Base-by-base conservation (phyloP, 768 basidiomycete species). In the Strobilomyces confusus region DNA sequence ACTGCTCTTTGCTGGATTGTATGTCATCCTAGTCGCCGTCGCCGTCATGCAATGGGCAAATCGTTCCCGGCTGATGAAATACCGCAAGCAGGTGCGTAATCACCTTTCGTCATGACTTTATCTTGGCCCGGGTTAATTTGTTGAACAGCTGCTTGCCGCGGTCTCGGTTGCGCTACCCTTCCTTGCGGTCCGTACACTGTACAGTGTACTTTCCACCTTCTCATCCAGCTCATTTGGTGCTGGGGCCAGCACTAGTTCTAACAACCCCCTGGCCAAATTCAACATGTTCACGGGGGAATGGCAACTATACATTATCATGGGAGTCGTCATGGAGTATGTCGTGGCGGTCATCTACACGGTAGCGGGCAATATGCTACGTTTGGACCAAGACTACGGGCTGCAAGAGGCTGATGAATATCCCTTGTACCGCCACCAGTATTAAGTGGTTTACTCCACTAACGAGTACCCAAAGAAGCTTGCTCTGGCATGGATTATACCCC, bases 251-350 rank as follows among this genome's bases (percentile, higher is more conserved):
- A 71, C 72, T 5, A 36, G 34, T 14, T 58, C 60, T 14, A 19
- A 25, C 19, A 60, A 44, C 30, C 67, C 71, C 6, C 74, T 86
- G 8, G 76, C 76, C 34, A 76, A 77, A 63, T 80, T 85, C 63
- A 82, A 84, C 58, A 73, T 80, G 46, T 60, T 80, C 33, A 78
- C 76, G 3, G 84, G 85, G 29, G 67, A 77, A 54, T 86, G 81
- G 82, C 66, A 77, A 45, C 59, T 80, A 57, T 88, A 77, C 63
- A 73, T 87, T 29, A 67, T 77, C 50, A 78, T 87, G 72, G 77
- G 77, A 14, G 71, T 83, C 36, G 55, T 86, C 37, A 81, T 81
- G 80, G 86, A 89, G 67, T 82, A 73, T 58, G 62, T 75, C 34
- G 72, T 78, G 14, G 73, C 75, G 44, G 52, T 73, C 34, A 72